Evolutionary conservation across 2,329 filamentous ascomycete species (phyloP).

Genomic region (Cucurbitaria berberidis): DNA sequence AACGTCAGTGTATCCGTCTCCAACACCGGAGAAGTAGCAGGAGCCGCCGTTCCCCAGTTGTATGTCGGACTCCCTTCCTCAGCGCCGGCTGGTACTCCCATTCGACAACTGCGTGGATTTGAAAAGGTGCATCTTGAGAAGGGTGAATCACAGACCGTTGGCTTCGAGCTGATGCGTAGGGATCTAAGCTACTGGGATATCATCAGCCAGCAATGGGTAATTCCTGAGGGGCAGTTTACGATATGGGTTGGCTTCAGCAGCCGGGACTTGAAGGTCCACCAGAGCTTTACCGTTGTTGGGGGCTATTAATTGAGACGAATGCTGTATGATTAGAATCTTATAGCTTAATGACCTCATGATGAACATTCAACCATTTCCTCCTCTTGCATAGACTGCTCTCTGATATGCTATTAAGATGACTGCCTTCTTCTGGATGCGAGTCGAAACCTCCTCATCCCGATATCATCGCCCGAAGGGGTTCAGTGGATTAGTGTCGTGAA

Average conservation of each 20-base stretch:
- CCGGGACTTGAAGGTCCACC: conserved; percentile 30
- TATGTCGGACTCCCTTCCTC: conserved; percentile 60
- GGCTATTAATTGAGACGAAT: background rate
- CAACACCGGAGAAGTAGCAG: conserved; percentile 68
- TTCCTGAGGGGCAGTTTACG: conserved; percentile 50
- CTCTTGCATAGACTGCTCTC: background rate
- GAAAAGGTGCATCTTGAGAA: conserved; percentile 58
- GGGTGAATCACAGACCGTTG: conserved; percentile 70
- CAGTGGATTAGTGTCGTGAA: too few relatives aligned
- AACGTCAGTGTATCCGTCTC: conserved; percentile 69
- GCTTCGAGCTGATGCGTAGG: conserved; percentile 71
- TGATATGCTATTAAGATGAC: background rate
- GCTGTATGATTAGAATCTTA: background rate
- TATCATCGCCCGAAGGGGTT: too few relatives aligned
- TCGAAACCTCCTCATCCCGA: too few relatives aligned
- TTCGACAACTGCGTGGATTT: conserved; percentile 55
- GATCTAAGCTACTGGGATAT: conserved; percentile 89
- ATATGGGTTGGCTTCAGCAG: conserved; percentile 36
- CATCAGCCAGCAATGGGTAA: conserved; percentile 77
- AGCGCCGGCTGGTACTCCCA: conserved; percentile 65
- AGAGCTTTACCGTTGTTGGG: conserved; percentile 27
- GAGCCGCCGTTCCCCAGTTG: conserved; percentile 62
- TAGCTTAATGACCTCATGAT: background rate
- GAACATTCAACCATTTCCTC: background rate
- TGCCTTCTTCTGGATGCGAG: too few relatives aligned